Base-by-base conservation (phyloP, 345 rosid species). In the Microthlaspi erraticum region DNA sequence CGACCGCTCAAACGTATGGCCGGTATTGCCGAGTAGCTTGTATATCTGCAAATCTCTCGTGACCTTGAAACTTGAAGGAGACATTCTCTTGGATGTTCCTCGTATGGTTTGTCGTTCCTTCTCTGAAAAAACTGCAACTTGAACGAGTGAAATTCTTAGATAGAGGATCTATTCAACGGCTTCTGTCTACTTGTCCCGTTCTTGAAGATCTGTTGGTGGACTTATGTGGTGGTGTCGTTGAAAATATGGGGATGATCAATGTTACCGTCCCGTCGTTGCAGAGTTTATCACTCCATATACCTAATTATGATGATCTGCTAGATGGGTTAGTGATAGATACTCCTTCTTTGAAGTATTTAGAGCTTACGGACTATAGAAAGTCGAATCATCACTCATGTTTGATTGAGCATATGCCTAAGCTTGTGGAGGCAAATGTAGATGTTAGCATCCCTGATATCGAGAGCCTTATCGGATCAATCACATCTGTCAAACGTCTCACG, bases 1-100 rank as follows among this genome's bases (percentile, higher is more conserved):
- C 29, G 29, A 26, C 29, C 3, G 4, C 5, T 26, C 36, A 37
- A 36, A 36, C 44, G 8, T 64, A 2, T 36, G n/a, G n/a, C n/a
- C n/a, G n/a, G n/a, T n/a, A n/a, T n/a, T 49, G 18, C 69, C 48
- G 7, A 49, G 48, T 49, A 64, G 45, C 20, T 64, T 64, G 58
- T 49, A 48, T 52, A 4, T 34, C 9, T 36, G 23, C 31, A 50
- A 65, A 12, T 50, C 44, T 2, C 72, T 67, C 4, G 62, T 32
- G 44, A 9, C 0, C 5, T 33, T 67, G 63, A 55, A 17, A 43
- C 52, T 67, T 26, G 0, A 0, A 0, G 44, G 72, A 1, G 0
- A 0, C 2, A 3, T 39, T 42, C 2, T 5, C 29, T 60, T 60
- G 38, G 38, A 60, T 41, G 37, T 60, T 39, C 72, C 72, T 43